Evolutionary conservation across 805 yeast genomes (phyloP), one percentile per base, ranked within the genome.

Genomic region (Kuraishia cidri): DNA sequence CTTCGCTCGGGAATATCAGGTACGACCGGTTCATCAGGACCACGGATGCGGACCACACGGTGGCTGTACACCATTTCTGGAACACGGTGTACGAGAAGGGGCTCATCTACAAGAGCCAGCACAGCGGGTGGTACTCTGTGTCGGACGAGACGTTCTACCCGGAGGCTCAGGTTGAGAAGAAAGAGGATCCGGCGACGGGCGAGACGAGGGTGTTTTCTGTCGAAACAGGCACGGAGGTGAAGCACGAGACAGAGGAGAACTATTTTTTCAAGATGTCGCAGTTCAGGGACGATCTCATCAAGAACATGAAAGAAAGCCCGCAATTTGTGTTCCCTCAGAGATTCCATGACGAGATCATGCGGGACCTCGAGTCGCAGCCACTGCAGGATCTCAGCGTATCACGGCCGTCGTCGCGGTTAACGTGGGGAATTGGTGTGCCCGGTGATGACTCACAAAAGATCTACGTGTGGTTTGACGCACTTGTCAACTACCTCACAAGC

Each of bases 391-490:
- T 92, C 29, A 82, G 95, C n/a, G 67, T 92, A 3, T 87, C 97
- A 0, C 63, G 98, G 41, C 97, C 97, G 0, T 49, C 75, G 0
- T 59, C 76, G 7, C 64, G 98, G 37, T 63, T 87, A 26, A 58
- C 68, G 20, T 92, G 98, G 98, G 97, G 96, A 0, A 79, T 92
- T 17, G 72, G 72, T 5, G 97, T 90, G 2, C 97, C 98, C 2
- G 63, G 66, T 15, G 95, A 88, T 47, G 57, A 66, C 1, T 46
- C 76, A 1, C 97, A 90, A 50, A 79, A 70, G 30, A 76, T 92
- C 33, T 92, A 92, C 47, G 98, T 92, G 11, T 92, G 98, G 98
- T 79, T 92, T 38, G 98, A 92, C 58, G 98, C 98, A 0, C 63
- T 92, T 29, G 66, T 81, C 28, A 92, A 87, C 53, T 92, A 92